Base-by-base conservation (phyloP, 169 alveolate genomes). In the Perkinsus marinus region DNA sequence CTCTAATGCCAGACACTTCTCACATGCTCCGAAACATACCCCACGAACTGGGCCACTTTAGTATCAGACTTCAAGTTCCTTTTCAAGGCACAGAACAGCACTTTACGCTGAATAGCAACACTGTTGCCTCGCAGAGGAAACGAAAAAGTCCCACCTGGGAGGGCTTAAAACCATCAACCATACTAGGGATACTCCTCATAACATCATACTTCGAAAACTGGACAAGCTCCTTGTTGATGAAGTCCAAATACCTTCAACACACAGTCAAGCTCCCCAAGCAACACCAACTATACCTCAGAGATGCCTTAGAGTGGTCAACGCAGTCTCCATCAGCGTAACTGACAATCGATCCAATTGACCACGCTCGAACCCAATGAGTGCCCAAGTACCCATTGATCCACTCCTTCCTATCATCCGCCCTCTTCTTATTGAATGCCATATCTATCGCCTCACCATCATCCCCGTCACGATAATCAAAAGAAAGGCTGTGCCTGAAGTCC, bases 91-190 rank as follows among this genome's bases (percentile, higher is more conserved):
- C 99, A 98, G 94, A 97, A 99, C 92, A 99, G 93, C 43, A 98
- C 99, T 94, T 99, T 99, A 91, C 99, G 97, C 95, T 99, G 99
- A 22, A 99, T 99, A 57, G 68, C 9, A 17, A 17, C 9, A 43
- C 26, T 43, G 17, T 43, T 10, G 17, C 17, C 9, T 17, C 68
- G 9, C 68, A 17, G 17, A 9, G 9, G 26, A 17, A 43, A 17
- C 26, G 68, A 17, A 43, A 17, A 43, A 9, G 9, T 57, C 34
- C 37, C 22, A 57, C 79, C 34, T 57, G 79, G 79, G 79, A 57
- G 10, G 99, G 99, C 93, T 99, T 99, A 94, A 98, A 97, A 37
- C 99, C 99, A 95, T 99, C 99, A 90, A 98, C 95, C 68, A 98
- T 93, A 39, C 97, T 95, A 0, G 99, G 99, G 43, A 98, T 98